Conservation (phyloP, 164 flowering plant genomes). For the Annona cherimola region DNA sequence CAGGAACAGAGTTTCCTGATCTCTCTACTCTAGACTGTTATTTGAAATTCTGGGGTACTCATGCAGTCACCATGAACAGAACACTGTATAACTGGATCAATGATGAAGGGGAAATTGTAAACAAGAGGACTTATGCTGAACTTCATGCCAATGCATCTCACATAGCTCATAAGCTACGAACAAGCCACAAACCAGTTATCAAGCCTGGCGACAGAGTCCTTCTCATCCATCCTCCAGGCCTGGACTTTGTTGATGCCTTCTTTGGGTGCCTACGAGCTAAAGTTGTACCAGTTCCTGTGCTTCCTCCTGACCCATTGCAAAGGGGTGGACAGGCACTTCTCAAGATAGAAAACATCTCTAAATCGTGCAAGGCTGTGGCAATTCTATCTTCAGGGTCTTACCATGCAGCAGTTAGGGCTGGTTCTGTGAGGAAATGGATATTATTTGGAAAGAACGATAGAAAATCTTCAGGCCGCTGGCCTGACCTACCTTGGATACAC, state of each 20-base stretch:
- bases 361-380: constrained; percentile 62
- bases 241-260: constrained; percentile 77
- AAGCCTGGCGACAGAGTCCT: constrained; percentile 72
- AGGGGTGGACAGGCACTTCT: constrained; percentile 75
- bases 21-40: constrained; percentile 56
- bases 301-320: constrained; percentile 80
- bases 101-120: constrained; percentile 44
- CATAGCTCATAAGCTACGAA: constrained; percentile 56
- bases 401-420: constrained; percentile 63
- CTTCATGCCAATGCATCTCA: constrained; percentile 63
- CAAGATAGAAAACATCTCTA: constrained; percentile 66
- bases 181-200: constrained; percentile 51
- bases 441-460: constrained; percentile 30
- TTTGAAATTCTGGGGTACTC: constrained; percentile 65
- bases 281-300: constrained; percentile 70
- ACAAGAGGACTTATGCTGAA: constrained; percentile 48
- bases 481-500: constrained; percentile 74
- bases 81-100: constrained; percentile 59
- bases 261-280: constrained; percentile 71
- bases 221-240: constrained; percentile 63
- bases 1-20: constrained; percentile 51
- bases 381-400: constrained; percentile 55
- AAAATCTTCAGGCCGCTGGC: constrained; percentile 50
- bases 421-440: constrained; percentile 44
- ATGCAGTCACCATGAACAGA: constrained; percentile 31